phyloP scores from a whole-genome alignment of 345 rosid species.

The Erucastrum elatum region DNA sequence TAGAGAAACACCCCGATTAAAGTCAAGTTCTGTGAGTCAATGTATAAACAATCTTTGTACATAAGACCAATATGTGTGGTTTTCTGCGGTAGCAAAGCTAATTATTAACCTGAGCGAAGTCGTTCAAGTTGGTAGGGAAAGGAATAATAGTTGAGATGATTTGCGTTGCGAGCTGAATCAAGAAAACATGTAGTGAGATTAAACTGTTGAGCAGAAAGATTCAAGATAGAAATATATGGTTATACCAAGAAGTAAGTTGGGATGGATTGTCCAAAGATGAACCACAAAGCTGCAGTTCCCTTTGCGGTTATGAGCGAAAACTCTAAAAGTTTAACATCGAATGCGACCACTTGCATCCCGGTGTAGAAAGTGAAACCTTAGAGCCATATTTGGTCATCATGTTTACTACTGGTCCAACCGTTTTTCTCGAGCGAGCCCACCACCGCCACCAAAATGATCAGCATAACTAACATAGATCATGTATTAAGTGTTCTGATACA shows the following conservation, averaged over 20 bases:
- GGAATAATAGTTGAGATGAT: constrained; percentile 28
- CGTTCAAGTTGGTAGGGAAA: constrained; percentile 34
- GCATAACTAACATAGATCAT: constrained; percentile 19
- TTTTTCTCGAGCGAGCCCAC: constrained; percentile 33
- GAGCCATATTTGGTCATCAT: constrained; percentile 30
- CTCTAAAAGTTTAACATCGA: constrained; percentile 32
- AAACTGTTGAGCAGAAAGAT: background rate
- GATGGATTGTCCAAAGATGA: constrained; percentile 38
- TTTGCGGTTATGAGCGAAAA: constrained; percentile 33
- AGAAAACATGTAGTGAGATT: constrained; percentile 13
- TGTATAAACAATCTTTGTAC: background rate
- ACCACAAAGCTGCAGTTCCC: constrained; percentile 37
- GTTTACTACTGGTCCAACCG: constrained; percentile 33
- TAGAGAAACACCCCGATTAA: constrained; percentile 36
- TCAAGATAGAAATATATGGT: background rate
- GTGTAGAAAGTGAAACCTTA: constrained; percentile 31
- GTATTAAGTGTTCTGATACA: constrained; percentile 4
- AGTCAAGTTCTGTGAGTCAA: constrained; percentile 30
- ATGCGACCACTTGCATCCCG: constrained; percentile 39
- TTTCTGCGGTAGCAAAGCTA: background rate
- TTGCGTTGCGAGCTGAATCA: constrained; percentile 36
- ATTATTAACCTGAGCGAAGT: constrained; percentile 39
- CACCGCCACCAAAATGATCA: constrained; percentile 39
- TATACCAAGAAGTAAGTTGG: constrained; percentile 40
- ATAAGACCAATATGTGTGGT: background rate